These are phyloP conservation scores for Myxozyma lipomycoides DNA, from an alignment of 805 yeast genomes.

Conservation along the genomic window DNA sequence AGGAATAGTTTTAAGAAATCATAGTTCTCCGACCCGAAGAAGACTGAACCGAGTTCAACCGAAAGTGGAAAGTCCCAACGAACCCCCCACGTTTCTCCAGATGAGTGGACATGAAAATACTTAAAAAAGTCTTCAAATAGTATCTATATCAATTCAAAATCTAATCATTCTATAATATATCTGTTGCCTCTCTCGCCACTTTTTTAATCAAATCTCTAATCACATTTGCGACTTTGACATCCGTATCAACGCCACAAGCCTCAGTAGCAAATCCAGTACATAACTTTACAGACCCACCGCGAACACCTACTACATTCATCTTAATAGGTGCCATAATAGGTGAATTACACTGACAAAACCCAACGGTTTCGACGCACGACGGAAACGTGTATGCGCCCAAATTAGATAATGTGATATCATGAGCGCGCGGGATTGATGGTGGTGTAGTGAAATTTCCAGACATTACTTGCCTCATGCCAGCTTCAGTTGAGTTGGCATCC, in stretches of 20 bases:
- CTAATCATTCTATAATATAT: too few species aligned
- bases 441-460: neutral
- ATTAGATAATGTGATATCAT: conserved; percentile 13
- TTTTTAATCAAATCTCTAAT: too few species aligned
- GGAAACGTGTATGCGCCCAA: conserved; percentile 10
- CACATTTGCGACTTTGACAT: neutral
- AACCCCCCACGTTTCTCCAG: too few species aligned
- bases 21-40: too few species aligned
- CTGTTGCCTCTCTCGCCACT: too few species aligned
- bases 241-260: neutral
- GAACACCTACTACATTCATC: conserved; percentile 4
- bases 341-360: conserved; percentile 14
- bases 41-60: too few species aligned
- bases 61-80: too few species aligned
- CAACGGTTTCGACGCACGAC: neutral
- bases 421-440: neutral
- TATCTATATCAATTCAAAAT: too few species aligned
- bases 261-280: neutral
- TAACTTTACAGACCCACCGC: conserved; percentile 7
- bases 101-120: too few species aligned
- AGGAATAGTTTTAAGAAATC: too few species aligned
- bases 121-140: too few species aligned
- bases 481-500: conserved; percentile 1
- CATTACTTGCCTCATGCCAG: conserved; percentile 3
- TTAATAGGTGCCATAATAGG: conserved; percentile 3